Percentiles rank a stretch among this genome's conserved stretches.
phyloP scores from a whole-genome alignment of 164 flowering plant species.

The Piper betle region DNA sequence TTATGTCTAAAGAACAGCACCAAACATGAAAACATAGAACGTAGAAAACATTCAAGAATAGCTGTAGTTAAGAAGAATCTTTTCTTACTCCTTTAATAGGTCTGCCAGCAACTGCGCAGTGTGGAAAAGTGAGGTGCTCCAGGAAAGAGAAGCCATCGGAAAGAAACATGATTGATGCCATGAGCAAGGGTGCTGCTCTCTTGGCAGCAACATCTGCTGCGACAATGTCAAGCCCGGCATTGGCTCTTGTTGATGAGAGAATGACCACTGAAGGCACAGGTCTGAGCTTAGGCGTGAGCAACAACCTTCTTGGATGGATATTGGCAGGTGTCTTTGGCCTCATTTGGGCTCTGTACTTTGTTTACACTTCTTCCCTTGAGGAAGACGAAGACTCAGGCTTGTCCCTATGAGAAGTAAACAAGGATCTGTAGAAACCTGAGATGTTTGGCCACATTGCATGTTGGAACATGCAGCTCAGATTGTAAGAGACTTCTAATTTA shows the following conservation, averaged over 20 bases:
- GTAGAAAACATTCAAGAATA: too few species aligned
- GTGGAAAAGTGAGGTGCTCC: conserved; percentile 34
- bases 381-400: conserved; percentile 96
- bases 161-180: not conserved
- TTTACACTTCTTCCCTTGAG: conserved; percentile 61
- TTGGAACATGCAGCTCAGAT: not conserved
- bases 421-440: not conserved
- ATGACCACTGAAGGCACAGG: conserved; percentile 95
- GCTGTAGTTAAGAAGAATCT: too few species aligned
- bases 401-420: conserved; percentile 29
- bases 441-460: not conserved
- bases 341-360: conserved; percentile 65
- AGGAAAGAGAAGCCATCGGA: conserved; percentile 12
- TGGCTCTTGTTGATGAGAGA: conserved; percentile 87
- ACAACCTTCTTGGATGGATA: conserved; percentile 89
- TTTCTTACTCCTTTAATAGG: conserved; percentile 12
- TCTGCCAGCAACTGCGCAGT: conserved; percentile 29
- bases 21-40: too few species aligned
- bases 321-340: conserved; percentile 80
- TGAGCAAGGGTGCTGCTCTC: conserved; percentile 29
- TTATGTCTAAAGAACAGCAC: too few species aligned
- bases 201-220: conserved; percentile 35
- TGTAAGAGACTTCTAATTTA: too few species aligned
- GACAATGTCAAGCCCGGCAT: conserved; percentile 35
- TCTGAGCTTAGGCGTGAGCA: conserved; percentile 82